Evolutionary conservation across 2,329 filamentous ascomycete species (phyloP).

Genomic region (Trichoderma sp.): DNA sequence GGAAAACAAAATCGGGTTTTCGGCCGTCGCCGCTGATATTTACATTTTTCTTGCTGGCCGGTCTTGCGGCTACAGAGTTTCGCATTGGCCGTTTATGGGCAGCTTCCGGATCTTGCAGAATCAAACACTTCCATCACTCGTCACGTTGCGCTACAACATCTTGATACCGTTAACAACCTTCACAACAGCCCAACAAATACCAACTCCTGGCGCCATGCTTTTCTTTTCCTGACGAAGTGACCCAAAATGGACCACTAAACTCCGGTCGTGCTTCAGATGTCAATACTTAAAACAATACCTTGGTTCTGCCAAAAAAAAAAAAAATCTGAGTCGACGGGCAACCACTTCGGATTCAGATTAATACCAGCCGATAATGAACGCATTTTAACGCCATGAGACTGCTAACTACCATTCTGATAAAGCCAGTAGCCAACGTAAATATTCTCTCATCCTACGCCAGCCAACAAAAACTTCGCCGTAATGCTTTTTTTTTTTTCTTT

Average conservation of each 20-base stretch:
- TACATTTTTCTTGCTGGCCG: slow-evolving; percentile 35
- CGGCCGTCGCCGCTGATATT: slow-evolving; percentile 34
- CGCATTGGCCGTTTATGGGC: slow-evolving; percentile 38
- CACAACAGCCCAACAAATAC: slow-evolving; percentile 33
- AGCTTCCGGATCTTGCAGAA: slow-evolving; percentile 40
- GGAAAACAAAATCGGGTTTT: slow-evolving; percentile 34
- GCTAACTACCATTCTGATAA: slow-evolving; percentile 29
- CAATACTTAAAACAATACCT: slow-evolving; percentile 15
- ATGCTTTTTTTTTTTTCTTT: slow-evolving; percentile 26
- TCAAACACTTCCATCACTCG: slow-evolving; percentile 40
- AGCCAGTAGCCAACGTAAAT: slow-evolving; percentile 34
- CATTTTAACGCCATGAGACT: slow-evolving; percentile 24
- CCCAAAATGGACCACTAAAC: slow-evolving; percentile 33
- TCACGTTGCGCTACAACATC: slow-evolving; percentile 37
- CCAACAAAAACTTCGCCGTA: slow-evolving; percentile 30
- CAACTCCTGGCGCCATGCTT: slow-evolving; percentile 29
- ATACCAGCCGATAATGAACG: slow-evolving; percentile 18
- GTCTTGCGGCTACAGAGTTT: slow-evolving; percentile 37
- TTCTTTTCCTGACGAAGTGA: slow-evolving; percentile 31
- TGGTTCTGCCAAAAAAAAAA: slow-evolving; percentile 8
- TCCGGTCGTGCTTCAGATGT: slow-evolving; percentile 31
- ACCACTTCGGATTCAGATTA: slow-evolving; percentile 27
- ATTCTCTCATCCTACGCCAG: slow-evolving; percentile 30
- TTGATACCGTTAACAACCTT: slow-evolving; percentile 36
- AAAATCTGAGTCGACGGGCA: slow-evolving; percentile 28